phyloP scores from a whole-genome alignment of 1,284 basidiomycete genomes.

The Stygiomarasmius scandens region DNA sequence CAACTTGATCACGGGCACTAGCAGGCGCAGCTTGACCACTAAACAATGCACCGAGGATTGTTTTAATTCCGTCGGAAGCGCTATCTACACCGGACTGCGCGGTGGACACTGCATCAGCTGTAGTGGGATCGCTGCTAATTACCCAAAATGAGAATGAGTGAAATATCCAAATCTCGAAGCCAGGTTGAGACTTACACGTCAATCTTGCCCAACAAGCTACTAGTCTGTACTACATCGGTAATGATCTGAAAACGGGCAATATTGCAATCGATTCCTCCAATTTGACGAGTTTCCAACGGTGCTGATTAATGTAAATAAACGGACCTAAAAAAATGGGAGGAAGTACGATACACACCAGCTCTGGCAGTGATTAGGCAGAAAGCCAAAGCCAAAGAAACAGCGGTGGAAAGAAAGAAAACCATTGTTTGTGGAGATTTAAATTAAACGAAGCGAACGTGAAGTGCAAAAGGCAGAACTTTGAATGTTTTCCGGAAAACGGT shows the following conservation, averaged over 20 bases:
- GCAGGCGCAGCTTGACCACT: slow-evolving; percentile 38
- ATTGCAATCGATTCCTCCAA: slow-evolving; percentile 29
- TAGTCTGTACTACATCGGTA: slow-evolving; percentile 26
- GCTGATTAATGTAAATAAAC: no score
- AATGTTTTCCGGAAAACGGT: no score
- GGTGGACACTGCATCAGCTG: slow-evolving; percentile 26
- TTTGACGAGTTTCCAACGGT: slow-evolving; percentile 22
- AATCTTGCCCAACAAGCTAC: slow-evolving; percentile 27
- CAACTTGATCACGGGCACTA: slow-evolving; percentile 35
- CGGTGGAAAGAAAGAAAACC: slow-evolving; percentile 18
- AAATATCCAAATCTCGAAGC: no score
- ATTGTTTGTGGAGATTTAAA: slow-evolving; percentile 9
- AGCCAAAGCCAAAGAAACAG: slow-evolving; percentile 18
- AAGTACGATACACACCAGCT: slow-evolving; percentile 22
- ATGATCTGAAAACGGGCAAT: slow-evolving; percentile 36
- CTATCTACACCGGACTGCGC: slow-evolving; percentile 30
- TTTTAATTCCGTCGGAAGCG: slow-evolving; percentile 35
- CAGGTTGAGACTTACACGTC: slow-evolving; percentile 22
- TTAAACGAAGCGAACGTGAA: not conserved
- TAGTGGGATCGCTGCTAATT: slow-evolving; percentile 23
- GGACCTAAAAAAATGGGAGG: no score
- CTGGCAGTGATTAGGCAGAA: slow-evolving; percentile 16
- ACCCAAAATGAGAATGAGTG: not conserved
- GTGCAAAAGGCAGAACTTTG: no score
- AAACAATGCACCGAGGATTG: slow-evolving; percentile 37